These are phyloP conservation scores for Psilocybe subaeruginosa DNA, from an alignment of 768 basidiomycete species.

Conservation along the genomic window DNA sequence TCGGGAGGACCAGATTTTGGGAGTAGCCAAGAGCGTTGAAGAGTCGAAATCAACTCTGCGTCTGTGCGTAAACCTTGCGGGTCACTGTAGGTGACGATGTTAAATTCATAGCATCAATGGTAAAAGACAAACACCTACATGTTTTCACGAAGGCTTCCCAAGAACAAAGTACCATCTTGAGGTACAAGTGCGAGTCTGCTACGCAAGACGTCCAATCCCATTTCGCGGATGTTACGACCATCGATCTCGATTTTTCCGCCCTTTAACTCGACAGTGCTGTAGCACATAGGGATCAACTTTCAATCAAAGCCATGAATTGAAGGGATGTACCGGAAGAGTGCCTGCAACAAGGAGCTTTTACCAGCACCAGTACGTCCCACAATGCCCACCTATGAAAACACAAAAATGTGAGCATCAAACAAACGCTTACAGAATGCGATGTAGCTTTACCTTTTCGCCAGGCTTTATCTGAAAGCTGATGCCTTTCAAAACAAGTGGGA, in stretches of 20 bases:
- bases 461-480: conserved; percentile 58
- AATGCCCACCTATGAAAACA: conserved; percentile 40
- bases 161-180: conserved; percentile 59
- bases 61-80: conserved; percentile 57
- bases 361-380: conserved; percentile 53
- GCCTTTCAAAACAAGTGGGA: conserved; percentile 67
- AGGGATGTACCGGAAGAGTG: conserved; percentile 48
- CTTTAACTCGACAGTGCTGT: conserved; percentile 61
- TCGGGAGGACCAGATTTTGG: conserved; percentile 49
- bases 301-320: neutral
- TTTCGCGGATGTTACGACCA: conserved; percentile 47
- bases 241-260: conserved; percentile 64
- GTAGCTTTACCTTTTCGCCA: conserved; percentile 62
- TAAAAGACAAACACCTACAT: conserved; percentile 26
- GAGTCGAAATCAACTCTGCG: conserved; percentile 61
- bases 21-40: conserved; percentile 65
- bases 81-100: conserved; percentile 40
- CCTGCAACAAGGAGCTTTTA: conserved; percentile 61
- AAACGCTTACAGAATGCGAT: neutral
- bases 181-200: conserved; percentile 66
- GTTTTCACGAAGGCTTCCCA: conserved; percentile 47
- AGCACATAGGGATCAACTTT: neutral
- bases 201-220: conserved; percentile 60
- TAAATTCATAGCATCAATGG: neutral
- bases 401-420: neutral